Evolutionary conservation across 345 rosid species (phyloP).

Genomic region (Anacardium occidentale): DNA sequence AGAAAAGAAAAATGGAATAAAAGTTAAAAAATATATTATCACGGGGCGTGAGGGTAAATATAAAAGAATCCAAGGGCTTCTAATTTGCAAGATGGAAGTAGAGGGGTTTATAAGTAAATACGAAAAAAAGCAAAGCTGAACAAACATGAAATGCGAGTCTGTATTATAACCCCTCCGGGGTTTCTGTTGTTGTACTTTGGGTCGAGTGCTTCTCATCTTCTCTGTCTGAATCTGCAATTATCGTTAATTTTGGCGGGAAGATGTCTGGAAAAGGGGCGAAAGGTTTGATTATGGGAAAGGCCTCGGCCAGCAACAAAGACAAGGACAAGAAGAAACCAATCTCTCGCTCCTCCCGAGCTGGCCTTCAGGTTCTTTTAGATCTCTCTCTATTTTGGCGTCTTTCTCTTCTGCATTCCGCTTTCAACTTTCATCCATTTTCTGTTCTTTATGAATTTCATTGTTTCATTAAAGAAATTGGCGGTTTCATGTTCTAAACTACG

Average conservation of each 20-base stretch:
- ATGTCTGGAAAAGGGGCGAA: conserved; percentile 68
- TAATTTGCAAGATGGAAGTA: not conserved
- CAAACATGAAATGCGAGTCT: not conserved
- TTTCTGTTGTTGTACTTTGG: not conserved
- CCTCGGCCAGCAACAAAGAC: conserved; percentile 37
- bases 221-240: not conserved
- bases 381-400: conserved; percentile 5
- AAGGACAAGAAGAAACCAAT: conserved; percentile 68
- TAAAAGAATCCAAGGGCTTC: not conserved
- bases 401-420: not conserved
- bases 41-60: not conserved
- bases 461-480: not conserved
- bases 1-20: not conserved
- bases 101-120: conserved; percentile 11
- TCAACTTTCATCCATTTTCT: not conserved
- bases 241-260: conserved; percentile 22
- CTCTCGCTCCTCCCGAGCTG: conserved; percentile 85
- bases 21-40: not conserved
- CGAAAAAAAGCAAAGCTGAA: not conserved
- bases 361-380: conserved; percentile 58
- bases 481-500: not conserved
- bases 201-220: not conserved
- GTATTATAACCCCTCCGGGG: not conserved
- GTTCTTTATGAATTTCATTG: not conserved
- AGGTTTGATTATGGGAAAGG: conserved; percentile 51